Percentiles rank a stretch among this genome's conserved stretches.
phyloP scores from a whole-genome alignment of 805 yeast genomes.

The Kodamaea hsintzibuensis region DNA sequence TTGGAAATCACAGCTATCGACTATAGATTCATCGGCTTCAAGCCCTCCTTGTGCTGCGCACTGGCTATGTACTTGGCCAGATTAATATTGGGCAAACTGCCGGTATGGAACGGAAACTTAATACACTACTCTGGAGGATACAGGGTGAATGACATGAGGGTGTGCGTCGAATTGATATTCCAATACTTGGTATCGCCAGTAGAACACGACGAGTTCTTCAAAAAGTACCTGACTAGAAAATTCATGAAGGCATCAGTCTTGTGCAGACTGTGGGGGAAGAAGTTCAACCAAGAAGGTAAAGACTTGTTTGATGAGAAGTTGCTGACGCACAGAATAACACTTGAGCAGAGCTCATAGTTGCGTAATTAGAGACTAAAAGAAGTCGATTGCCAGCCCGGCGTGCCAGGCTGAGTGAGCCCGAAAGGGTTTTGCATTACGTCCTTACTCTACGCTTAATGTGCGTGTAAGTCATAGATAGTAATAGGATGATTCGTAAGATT shows the following conservation, averaged over 20 bases:
- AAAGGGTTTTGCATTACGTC: background rate
- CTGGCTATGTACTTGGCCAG: constrained; percentile 85
- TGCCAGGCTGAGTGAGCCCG: background rate
- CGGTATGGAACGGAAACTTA: constrained; percentile 81
- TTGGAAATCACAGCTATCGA: constrained; percentile 78
- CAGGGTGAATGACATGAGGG: constrained; percentile 67
- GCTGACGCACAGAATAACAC: constrained; percentile 20
- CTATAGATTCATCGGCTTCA: constrained; percentile 66
- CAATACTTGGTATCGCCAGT: constrained; percentile 79
- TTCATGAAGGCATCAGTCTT: constrained; percentile 82
- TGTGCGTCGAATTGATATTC: constrained; percentile 71
- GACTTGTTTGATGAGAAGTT: constrained; percentile 32
- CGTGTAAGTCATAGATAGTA: constrained; percentile 6
- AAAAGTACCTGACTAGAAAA: constrained; percentile 86
- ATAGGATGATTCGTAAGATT: constrained; percentile 3
- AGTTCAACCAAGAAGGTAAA: constrained; percentile 49
- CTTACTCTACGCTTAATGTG: background rate
- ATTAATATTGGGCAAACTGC: constrained; percentile 62
- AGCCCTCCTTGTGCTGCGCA: constrained; percentile 82
- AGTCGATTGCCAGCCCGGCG: background rate
- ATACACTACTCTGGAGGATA: constrained; percentile 93
- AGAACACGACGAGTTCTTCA: constrained; percentile 88
- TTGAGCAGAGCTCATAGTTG: constrained; percentile 2
- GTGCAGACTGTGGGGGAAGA: constrained; percentile 82
- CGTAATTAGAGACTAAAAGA: background rate